These are phyloP conservation scores for Neopestalotiopsis sp. DNA, from an alignment of 2,329 filamentous ascomycete genomes.

Conservation along the genomic window DNA sequence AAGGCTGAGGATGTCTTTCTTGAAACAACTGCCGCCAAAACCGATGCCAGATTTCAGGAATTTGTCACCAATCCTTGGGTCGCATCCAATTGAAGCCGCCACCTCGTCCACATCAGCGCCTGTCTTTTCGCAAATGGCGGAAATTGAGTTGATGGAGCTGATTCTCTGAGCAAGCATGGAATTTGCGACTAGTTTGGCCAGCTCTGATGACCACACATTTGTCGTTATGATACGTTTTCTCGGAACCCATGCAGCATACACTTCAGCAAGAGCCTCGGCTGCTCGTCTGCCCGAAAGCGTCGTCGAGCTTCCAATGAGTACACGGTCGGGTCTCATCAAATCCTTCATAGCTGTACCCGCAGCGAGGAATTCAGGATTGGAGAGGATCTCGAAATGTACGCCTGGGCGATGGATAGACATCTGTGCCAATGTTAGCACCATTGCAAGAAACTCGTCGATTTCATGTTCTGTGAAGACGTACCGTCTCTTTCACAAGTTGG, in stretches of 20 bases:
- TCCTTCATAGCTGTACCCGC: slow-evolving; percentile 78
- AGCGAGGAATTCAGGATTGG: slow-evolving; percentile 82
- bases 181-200: slow-evolving; percentile 80
- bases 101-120: slow-evolving; percentile 80
- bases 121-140: slow-evolving; percentile 78
- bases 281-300: slow-evolving; percentile 66
- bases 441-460: background rate
- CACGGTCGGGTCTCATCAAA: slow-evolving; percentile 72
- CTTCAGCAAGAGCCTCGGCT: slow-evolving; percentile 64
- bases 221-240: slow-evolving; percentile 70
- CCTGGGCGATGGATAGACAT: slow-evolving; percentile 64
- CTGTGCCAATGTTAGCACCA: slow-evolving; percentile 36
- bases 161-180: slow-evolving; percentile 82
- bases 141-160: slow-evolving; percentile 80
- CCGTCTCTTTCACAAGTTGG: slow-evolving; percentile 70
- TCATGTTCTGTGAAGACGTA: slow-evolving; percentile 41
- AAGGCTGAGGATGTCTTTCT: slow-evolving; percentile 78
- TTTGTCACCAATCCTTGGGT: slow-evolving; percentile 73
- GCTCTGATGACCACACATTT: slow-evolving; percentile 78
- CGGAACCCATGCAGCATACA: slow-evolving; percentile 77
- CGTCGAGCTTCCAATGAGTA: slow-evolving; percentile 73
- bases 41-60: slow-evolving; percentile 78
- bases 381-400: slow-evolving; percentile 75
- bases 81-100: slow-evolving; percentile 68
- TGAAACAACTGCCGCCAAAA: slow-evolving; percentile 82